Percentiles rank a stretch among this genome's conserved stretches.
These are phyloP conservation scores for Rhizopogon salebrosus DNA, from an alignment of 768 basidiomycete species.

Conservation along the genomic window DNA sequence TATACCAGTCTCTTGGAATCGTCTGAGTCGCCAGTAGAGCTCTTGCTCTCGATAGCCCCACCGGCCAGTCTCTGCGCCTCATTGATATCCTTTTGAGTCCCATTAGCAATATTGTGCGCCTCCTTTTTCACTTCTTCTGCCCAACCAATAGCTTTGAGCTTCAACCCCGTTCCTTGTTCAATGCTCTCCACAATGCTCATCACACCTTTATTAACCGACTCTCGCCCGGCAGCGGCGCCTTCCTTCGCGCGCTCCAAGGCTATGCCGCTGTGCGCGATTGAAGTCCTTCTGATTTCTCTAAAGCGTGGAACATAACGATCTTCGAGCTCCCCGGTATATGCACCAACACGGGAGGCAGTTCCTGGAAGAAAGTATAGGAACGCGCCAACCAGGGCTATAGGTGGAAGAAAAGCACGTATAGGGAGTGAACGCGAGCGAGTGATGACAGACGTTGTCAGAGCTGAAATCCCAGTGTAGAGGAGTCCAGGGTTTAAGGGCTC, in stretches of 20 bases:
- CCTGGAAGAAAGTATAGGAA: slow-evolving; percentile 84
- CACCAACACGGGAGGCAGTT: slow-evolving; percentile 64
- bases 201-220: slow-evolving; percentile 39
- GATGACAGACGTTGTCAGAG: slow-evolving; percentile 84
- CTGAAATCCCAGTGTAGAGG: slow-evolving; percentile 85
- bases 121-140: slow-evolving; percentile 19
- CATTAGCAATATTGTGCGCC: slow-evolving; percentile 16
- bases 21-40: background rate
- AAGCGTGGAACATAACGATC: slow-evolving; percentile 62
- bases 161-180: slow-evolving; percentile 71
- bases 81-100: slow-evolving; percentile 22
- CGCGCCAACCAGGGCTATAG: slow-evolving; percentile 63
- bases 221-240: slow-evolving; percentile 41
- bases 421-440: slow-evolving; percentile 71
- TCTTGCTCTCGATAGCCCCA: background rate
- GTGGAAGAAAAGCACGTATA: slow-evolving; percentile 70
- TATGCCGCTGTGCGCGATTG: slow-evolving; percentile 57
- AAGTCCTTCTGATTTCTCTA: slow-evolving; percentile 62
- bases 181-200: slow-evolving; percentile 45
- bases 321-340: slow-evolving; percentile 67
- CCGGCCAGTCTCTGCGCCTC: slow-evolving; percentile 1
- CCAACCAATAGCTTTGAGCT: slow-evolving; percentile 57
- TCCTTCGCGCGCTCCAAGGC: slow-evolving; percentile 54
- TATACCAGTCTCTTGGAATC: background rate
- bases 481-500: slow-evolving; percentile 86